Conservation (phyloP, 306 rosid species). For the Vigna unguiculata region DNA sequence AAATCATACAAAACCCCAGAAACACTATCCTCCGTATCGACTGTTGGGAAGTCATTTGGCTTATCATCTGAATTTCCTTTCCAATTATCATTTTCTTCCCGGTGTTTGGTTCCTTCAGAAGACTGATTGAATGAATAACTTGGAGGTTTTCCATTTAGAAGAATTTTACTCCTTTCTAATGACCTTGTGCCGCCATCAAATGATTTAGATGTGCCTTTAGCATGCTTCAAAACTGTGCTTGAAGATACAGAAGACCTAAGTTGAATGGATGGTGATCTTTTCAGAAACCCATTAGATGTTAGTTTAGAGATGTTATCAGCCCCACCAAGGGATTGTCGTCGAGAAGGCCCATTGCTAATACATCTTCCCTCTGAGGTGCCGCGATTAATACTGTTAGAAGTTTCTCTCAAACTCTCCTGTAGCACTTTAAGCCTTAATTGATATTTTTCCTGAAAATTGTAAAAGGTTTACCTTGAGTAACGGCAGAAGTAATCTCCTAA, state of each 20-base stretch:
- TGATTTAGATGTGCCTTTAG: slow-evolving; percentile 97
- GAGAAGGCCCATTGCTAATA: slow-evolving; percentile 87
- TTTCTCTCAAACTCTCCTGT: slow-evolving; percentile 93
- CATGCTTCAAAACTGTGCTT: slow-evolving; percentile 88
- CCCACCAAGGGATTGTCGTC: slow-evolving; percentile 97
- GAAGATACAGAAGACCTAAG: slow-evolving; percentile 79
- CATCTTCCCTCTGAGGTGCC: slow-evolving; percentile 84
- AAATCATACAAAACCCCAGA: slow-evolving; percentile 88
- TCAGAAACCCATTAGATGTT: slow-evolving; percentile 85
- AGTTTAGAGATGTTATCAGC: slow-evolving; percentile 81
- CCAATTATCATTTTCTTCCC: slow-evolving; percentile 64
- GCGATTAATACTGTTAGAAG: slow-evolving; percentile 70
- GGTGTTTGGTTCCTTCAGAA: slow-evolving; percentile 74
- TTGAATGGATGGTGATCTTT: slow-evolving; percentile 78
- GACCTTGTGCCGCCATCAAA: slow-evolving; percentile 98
- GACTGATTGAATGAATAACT: slow-evolving; percentile 79
- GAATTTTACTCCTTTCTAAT: slow-evolving; percentile 88
- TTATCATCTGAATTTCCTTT: slow-evolving; percentile 84
- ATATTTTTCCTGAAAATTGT: slow-evolving; percentile 78
- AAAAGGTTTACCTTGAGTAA: slow-evolving; percentile 51
- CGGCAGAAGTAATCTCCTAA: slow-evolving; percentile 49
- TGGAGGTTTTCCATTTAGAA: slow-evolving; percentile 74
- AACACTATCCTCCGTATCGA: slow-evolving; percentile 78
- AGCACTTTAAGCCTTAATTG: slow-evolving; percentile 92
- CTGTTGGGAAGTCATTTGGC: slow-evolving; percentile 68